A percentile compares a stretch with the other conserved stretches of the same genome.
Evolutionary conservation across 495 filamentous ascomycete species (phyloP).

Genomic region (Hypoxylon intermedium): DNA sequence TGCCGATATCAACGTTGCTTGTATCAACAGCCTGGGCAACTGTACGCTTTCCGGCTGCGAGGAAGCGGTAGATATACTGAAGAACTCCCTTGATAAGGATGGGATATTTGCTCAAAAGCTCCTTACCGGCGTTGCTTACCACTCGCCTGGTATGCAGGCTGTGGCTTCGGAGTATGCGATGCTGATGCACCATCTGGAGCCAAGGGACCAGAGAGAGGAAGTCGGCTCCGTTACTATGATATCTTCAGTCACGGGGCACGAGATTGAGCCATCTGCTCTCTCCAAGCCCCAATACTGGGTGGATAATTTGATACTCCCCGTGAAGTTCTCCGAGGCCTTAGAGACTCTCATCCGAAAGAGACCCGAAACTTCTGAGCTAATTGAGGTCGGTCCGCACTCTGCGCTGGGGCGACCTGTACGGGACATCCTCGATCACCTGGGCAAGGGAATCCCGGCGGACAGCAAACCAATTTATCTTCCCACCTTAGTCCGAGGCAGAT

Average conservation of each 20-base stretch:
- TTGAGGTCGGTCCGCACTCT: conserved; percentile 66
- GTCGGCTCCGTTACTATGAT: conserved; percentile 28
- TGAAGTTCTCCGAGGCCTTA: conserved; percentile 41
- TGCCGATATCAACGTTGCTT: conserved; percentile 45
- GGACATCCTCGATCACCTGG: conserved; percentile 46
- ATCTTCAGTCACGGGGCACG: conserved; percentile 42
- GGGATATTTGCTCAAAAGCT: conserved; percentile 52
- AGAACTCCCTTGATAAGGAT: conserved; percentile 34
- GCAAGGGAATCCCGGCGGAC: no score
- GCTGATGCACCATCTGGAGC: conserved; percentile 14
- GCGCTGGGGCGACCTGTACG: conserved; percentile 57
- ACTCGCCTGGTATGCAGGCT: conserved; percentile 47
- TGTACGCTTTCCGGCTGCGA: conserved; percentile 51
- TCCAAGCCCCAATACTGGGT: conserved; percentile 46
- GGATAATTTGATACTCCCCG: conserved; percentile 52
- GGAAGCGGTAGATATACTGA: conserved; percentile 41
- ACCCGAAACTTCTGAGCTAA: conserved; percentile 34
- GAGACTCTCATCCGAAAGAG: not conserved
- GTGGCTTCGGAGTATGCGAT: conserved; percentile 44
- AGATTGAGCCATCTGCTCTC: conserved; percentile 16
- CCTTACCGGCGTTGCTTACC: conserved; percentile 48
- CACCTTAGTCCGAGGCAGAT: no score
- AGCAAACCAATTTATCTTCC: no score
- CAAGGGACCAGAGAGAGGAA: not conserved
- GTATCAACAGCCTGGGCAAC: conserved; percentile 55